These are phyloP conservation scores for Ophiostoma sp. DNA, from an alignment of 2,329 filamentous ascomycete species.

Conservation along the genomic window DNA sequence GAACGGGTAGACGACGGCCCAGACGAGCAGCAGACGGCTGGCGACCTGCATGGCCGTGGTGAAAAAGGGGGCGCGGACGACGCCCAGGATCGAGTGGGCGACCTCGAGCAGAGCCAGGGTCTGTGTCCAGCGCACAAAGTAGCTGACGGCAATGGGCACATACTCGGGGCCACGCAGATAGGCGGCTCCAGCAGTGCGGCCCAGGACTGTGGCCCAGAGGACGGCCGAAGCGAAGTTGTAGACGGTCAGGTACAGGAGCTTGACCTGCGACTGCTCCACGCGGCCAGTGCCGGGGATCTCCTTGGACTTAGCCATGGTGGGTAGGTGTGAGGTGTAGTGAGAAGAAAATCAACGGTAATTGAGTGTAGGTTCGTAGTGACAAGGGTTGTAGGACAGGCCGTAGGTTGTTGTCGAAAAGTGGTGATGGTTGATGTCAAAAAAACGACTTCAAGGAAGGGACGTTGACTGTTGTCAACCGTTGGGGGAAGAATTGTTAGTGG, in stretches of 20 bases:
- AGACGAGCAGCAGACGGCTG: conserved; percentile 83
- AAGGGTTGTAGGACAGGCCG: background rate
- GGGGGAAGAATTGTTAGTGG: background rate
- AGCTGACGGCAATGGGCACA: conserved; percentile 63
- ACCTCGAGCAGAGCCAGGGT: conserved; percentile 82
- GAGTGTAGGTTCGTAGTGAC: background rate
- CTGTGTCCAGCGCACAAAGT: conserved; percentile 77
- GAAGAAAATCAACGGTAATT: background rate
- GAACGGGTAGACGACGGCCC: conserved; percentile 77
- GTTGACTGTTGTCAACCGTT: background rate
- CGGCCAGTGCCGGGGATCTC: conserved; percentile 20
- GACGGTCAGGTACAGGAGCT: conserved; percentile 71
- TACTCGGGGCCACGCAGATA: conserved; percentile 54
- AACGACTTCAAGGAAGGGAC: background rate
- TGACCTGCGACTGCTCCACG: conserved; percentile 45
- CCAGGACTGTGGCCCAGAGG: conserved; percentile 77
- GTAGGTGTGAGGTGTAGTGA: background rate
- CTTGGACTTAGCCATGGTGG: background rate
- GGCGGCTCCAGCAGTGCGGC: conserved; percentile 61
- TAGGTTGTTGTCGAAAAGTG: background rate
- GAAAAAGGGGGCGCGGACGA: conserved; percentile 80
- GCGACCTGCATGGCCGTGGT: conserved; percentile 91
- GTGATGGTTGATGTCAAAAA: background rate
- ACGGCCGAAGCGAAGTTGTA: conserved; percentile 81
- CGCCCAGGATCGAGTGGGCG: conserved; percentile 71